Percentiles rank a stretch among this genome's conserved stretches.
phyloP scores from a whole-genome alignment of 1,284 basidiomycete genomes.

The Ceratobasidium sp. region DNA sequence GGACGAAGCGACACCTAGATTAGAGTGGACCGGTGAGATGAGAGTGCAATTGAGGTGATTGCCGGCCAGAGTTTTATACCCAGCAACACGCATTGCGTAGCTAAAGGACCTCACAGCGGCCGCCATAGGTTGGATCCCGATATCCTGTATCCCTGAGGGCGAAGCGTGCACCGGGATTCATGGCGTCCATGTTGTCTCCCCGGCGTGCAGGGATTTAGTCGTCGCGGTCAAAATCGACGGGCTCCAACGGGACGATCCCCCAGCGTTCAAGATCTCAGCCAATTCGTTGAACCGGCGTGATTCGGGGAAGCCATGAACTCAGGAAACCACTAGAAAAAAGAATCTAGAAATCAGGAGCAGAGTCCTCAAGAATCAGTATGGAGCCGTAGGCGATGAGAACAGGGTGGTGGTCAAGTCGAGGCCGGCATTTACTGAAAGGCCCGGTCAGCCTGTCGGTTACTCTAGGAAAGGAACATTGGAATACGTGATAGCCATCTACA shows the following conservation, averaged over 20 bases:
- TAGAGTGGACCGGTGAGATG: constrained; percentile 33
- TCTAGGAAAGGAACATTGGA: neutral
- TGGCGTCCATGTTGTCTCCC: constrained; percentile 14
- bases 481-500: neutral
- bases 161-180: constrained; percentile 24
- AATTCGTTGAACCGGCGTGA: neutral
- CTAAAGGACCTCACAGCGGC: neutral
- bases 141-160: constrained; percentile 18
- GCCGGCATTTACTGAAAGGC: constrained; percentile 23
- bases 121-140: constrained; percentile 10
- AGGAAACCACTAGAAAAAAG: neutral
- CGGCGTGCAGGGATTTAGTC: neutral
- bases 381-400: constrained; percentile 23
- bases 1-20: neutral
- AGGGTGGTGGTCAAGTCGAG: neutral
- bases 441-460: constrained; percentile 18
- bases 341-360: neutral
- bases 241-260: constrained; percentile 15
- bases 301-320: constrained; percentile 16
- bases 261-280: neutral
- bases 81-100: constrained; percentile 27
- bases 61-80: constrained; percentile 28
- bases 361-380: neutral
- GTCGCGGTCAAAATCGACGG: neutral
- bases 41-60: constrained; percentile 31